These are phyloP conservation scores for Gynostemma pentaphyllum DNA, from an alignment of 306 rosid species.

Conservation along the genomic window DNA sequence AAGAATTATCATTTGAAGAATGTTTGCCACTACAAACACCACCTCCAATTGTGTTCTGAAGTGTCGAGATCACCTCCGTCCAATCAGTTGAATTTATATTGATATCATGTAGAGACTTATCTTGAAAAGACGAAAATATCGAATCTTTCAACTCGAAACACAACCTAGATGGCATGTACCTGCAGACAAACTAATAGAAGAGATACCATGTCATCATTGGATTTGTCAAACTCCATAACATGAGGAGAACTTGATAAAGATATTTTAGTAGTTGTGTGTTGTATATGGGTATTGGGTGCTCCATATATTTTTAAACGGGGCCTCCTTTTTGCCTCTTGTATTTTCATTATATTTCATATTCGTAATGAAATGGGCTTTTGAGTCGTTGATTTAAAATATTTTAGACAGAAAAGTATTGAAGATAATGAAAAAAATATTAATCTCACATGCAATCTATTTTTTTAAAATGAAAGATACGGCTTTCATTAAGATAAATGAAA, in stretches of 20 bases:
- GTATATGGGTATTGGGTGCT: no score
- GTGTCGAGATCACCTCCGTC: constrained; percentile 34
- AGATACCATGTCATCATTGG: constrained; percentile 19
- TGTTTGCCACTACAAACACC: constrained; percentile 17
- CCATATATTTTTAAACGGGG: no score
- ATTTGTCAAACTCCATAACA: constrained; percentile 5
- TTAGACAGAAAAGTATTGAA: constrained; percentile 4
- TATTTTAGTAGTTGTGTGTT: no score
- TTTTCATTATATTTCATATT: no score
- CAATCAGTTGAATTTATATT: constrained; percentile 50
- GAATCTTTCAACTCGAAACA: constrained; percentile 56
- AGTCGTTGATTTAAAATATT: no score
- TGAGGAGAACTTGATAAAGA: not conserved
- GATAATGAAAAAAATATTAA: not conserved
- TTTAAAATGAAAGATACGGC: no score
- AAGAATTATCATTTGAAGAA: constrained; percentile 17
- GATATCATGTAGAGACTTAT: constrained; percentile 18
- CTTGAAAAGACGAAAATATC: constrained; percentile 24
- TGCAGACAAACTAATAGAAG: constrained; percentile 66
- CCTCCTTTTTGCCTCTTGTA: no score
- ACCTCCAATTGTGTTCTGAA: constrained; percentile 26
- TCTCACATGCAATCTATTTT: not conserved
- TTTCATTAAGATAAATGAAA: no score
- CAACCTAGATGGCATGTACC: constrained; percentile 54
- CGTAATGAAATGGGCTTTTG: no score